These are phyloP conservation scores for Mycogone perniciosa DNA, from an alignment of 2,329 filamentous ascomycete species.

Conservation along the genomic window DNA sequence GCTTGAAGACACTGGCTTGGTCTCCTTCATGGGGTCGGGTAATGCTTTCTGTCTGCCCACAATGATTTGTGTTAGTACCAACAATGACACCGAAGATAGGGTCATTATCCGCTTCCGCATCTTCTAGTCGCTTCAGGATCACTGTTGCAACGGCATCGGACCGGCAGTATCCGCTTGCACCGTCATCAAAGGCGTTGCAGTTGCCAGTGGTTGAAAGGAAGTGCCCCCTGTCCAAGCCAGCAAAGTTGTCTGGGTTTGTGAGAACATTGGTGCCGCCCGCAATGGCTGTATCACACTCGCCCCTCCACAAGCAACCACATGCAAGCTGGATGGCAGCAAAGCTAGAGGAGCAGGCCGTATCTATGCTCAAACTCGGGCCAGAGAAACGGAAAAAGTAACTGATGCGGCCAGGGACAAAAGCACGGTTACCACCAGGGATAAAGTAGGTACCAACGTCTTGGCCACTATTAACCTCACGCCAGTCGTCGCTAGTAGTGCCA, in stretches of 20 bases:
- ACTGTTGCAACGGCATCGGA: slow-evolving; percentile 70
- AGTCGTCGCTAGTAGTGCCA: slow-evolving; percentile 72
- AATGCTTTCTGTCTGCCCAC: slow-evolving; percentile 62
- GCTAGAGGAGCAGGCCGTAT: slow-evolving; percentile 72
- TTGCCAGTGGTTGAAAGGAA: slow-evolving; percentile 58
- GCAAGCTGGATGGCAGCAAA: slow-evolving; percentile 58
- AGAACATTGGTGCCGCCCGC: slow-evolving; percentile 74
- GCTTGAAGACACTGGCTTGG: slow-evolving; percentile 55
- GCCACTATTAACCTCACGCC: slow-evolving; percentile 67
- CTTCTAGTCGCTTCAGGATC: slow-evolving; percentile 72
- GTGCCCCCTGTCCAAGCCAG: slow-evolving; percentile 67
- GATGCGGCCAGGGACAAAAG: slow-evolving; percentile 54
- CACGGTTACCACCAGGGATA: slow-evolving; percentile 44
- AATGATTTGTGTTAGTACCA: slow-evolving; percentile 63
- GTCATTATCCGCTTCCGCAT: slow-evolving; percentile 72
- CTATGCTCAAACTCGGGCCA: slow-evolving; percentile 65
- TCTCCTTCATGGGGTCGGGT: slow-evolving; percentile 61
- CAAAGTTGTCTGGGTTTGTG: slow-evolving; percentile 76
- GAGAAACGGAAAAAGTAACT: slow-evolving; percentile 76
- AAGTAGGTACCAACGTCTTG: slow-evolving; percentile 58
- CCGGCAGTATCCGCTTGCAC: slow-evolving; percentile 76
- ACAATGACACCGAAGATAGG: slow-evolving; percentile 67
- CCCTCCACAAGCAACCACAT: slow-evolving; percentile 44
- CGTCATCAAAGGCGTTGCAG: slow-evolving; percentile 72
- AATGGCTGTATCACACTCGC: slow-evolving; percentile 74